Percentiles rank a stretch among this genome's conserved stretches.
Conservation (phyloP, 805 yeast genomes). For the Huiozyma naganishii region DNA sequence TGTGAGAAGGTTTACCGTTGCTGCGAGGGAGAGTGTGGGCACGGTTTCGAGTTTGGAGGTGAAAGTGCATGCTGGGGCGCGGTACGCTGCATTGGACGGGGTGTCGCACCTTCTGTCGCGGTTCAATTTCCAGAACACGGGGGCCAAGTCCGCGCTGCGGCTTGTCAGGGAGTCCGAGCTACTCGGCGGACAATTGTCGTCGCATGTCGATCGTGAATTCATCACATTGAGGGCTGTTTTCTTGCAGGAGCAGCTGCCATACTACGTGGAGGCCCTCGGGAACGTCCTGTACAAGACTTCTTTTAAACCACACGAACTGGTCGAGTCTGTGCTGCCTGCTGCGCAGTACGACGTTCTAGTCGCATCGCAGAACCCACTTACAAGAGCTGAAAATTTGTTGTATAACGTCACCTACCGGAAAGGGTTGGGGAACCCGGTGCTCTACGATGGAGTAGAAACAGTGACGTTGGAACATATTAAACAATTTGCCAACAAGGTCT, state of each 20-base stretch:
- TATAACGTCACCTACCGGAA: slow-evolving; percentile 74
- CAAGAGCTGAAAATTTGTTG: slow-evolving; percentile 64
- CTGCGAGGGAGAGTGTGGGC: slow-evolving; percentile 1
- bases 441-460: slow-evolving; percentile 54
- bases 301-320: slow-evolving; percentile 74
- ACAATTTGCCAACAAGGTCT: slow-evolving; percentile 54
- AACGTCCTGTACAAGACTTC: slow-evolving; percentile 59
- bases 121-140: slow-evolving; percentile 76
- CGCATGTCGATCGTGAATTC: slow-evolving; percentile 73
- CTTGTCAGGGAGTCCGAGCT: slow-evolving; percentile 90
- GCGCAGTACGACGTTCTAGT: slow-evolving; percentile 53
- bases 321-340: slow-evolving; percentile 73
- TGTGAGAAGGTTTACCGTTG: background rate
- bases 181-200: slow-evolving; percentile 70
- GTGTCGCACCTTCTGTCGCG: slow-evolving; percentile 75
- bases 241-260: slow-evolving; percentile 82
- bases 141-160: slow-evolving; percentile 78
- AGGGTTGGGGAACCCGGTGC: slow-evolving; percentile 79
- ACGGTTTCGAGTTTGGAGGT: slow-evolving; percentile 57
- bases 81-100: slow-evolving; percentile 62
- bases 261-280: slow-evolving; percentile 77
- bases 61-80: slow-evolving; percentile 79
- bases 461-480: slow-evolving; percentile 55
- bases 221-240: slow-evolving; percentile 72
- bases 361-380: slow-evolving; percentile 41